These are phyloP conservation scores for Verticillium klebahnii DNA, from an alignment of 2,329 filamentous ascomycete species.

Conservation along the genomic window DNA sequence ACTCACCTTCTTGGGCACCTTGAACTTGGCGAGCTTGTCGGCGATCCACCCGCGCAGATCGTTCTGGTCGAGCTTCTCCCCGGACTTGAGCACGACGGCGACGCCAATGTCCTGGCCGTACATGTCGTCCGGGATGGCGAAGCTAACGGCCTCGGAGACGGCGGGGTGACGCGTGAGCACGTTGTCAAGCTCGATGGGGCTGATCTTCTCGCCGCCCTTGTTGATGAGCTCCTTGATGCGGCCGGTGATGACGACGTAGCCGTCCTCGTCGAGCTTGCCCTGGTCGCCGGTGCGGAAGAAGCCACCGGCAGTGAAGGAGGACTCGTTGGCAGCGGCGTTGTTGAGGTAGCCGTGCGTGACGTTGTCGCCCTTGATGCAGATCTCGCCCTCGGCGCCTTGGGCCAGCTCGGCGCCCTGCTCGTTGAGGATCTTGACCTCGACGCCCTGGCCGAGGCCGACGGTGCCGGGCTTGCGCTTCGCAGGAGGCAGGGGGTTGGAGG, in stretches of 20 bases:
- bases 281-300: slow-evolving; percentile 90
- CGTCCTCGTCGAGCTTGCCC: slow-evolving; percentile 73
- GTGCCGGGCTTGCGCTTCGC: slow-evolving; percentile 74
- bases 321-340: slow-evolving; percentile 70
- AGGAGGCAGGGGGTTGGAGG: slow-evolving; percentile 67
- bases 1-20: slow-evolving; percentile 74
- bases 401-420: slow-evolving; percentile 62
- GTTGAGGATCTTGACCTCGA: slow-evolving; percentile 75
- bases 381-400: slow-evolving; percentile 70
- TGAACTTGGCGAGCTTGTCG: slow-evolving; percentile 74
- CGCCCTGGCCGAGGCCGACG: slow-evolving; percentile 78
- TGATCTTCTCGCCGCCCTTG: slow-evolving; percentile 87
- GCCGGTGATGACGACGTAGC: slow-evolving; percentile 83
- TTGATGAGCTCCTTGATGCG: slow-evolving; percentile 92
- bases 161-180: slow-evolving; percentile 68
- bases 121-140: slow-evolving; percentile 76
- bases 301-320: slow-evolving; percentile 67
- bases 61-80: slow-evolving; percentile 47
- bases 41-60: slow-evolving; percentile 66
- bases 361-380: slow-evolving; percentile 77
- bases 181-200: slow-evolving; percentile 83
- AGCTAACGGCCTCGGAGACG: slow-evolving; percentile 75
- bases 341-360: slow-evolving; percentile 84
- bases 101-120: slow-evolving; percentile 80
- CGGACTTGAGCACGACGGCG: slow-evolving; percentile 69